A percentile compares a stretch with the other conserved stretches of the same genome.
These are phyloP conservation scores for Jaapia argillacea DNA, from an alignment of 768 basidiomycete genomes.

Conservation along the genomic window DNA sequence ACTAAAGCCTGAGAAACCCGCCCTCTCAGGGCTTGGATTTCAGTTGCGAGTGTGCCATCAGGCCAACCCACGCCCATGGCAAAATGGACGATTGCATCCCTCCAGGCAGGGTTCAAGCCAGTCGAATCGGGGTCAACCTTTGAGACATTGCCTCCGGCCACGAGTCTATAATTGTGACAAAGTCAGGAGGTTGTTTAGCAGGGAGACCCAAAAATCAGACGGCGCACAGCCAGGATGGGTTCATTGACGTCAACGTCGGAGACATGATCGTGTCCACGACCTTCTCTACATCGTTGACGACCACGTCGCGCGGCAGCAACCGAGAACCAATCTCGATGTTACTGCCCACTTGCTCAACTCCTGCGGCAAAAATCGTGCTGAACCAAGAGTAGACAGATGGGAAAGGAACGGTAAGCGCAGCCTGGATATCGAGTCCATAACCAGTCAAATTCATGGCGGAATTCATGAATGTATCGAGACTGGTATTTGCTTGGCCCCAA, in stretches of 20 bases:
- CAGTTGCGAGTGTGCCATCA: constrained; percentile 9
- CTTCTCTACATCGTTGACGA: not conserved
- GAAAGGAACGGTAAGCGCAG: not conserved
- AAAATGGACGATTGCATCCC: constrained; percentile 26
- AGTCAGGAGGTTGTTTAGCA: not conserved
- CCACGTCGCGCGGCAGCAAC: too few species aligned
- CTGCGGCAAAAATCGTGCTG: too few species aligned
- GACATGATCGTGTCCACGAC: constrained; percentile 2
- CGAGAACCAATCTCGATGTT: too few species aligned
- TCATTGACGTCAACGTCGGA: constrained; percentile 4
- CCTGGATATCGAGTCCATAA: constrained; percentile 9
- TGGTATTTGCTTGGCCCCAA: constrained; percentile 22
- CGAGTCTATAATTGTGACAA: constrained; percentile 27
- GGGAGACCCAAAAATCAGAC: not conserved
- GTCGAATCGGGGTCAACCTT: constrained; percentile 24
- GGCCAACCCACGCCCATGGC: constrained; percentile 12
- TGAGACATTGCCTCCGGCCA: constrained; percentile 35
- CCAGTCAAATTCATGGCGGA: constrained; percentile 16
- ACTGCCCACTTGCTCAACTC: too few species aligned
- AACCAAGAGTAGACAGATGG: not conserved
- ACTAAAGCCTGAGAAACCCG: constrained; percentile 11
- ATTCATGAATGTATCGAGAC: constrained; percentile 23
- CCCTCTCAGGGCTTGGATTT: constrained; percentile 10
- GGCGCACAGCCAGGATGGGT: not conserved
- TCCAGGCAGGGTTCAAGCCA: constrained; percentile 40